phyloP scores from a whole-genome alignment of 345 rosid species.

The Xanthoceras sorbifolium region DNA sequence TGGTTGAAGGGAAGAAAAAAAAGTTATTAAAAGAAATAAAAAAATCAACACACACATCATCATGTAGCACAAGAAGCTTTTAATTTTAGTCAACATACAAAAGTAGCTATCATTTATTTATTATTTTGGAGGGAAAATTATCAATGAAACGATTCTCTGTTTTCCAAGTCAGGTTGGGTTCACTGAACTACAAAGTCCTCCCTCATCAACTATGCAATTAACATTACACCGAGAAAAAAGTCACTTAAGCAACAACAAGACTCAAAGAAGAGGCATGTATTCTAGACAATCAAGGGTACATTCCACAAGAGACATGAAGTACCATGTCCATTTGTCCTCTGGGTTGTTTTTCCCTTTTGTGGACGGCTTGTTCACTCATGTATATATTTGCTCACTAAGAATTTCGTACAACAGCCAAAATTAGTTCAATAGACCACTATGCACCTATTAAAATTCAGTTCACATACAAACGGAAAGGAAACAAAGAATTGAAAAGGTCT shows the following conservation, averaged over 20 bases:
- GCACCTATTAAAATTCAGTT: background rate
- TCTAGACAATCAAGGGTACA: background rate
- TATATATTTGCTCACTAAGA: too few species aligned
- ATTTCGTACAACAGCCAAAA: too few species aligned
- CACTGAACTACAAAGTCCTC: background rate
- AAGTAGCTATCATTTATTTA: background rate
- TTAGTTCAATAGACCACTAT: background rate
- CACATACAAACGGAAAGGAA: too few species aligned
- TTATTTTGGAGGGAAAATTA: background rate
- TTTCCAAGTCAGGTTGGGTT: background rate
- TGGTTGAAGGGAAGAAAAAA: slow-evolving; percentile 24
- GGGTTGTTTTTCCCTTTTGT: too few species aligned
- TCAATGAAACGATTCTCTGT: background rate
- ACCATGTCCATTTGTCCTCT: too few species aligned
- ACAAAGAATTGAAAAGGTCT: background rate
- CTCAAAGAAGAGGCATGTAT: background rate
- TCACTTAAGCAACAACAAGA: background rate
- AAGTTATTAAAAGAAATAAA: background rate
- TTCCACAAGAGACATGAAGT: too few species aligned
- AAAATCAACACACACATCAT: background rate
- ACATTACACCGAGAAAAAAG: too few species aligned
- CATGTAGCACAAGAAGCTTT: background rate
- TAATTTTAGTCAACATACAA: background rate
- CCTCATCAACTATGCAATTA: background rate
- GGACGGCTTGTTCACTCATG: too few species aligned